Evolutionary conservation across 164 flowering plant species (phyloP).

Genomic region (Saururus chinensis): DNA sequence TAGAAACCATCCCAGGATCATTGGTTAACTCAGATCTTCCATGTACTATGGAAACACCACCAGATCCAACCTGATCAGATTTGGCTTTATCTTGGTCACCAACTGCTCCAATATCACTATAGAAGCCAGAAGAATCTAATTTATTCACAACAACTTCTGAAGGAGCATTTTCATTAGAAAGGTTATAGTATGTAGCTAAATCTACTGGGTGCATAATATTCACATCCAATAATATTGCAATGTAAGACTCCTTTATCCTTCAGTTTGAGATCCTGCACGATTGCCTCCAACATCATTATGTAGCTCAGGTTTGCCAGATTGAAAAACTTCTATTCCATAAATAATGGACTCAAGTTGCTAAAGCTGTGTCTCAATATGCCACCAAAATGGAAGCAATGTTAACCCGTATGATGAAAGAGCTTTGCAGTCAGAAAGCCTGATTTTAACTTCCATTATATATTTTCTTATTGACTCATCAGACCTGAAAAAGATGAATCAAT

Average conservation of each 20-base stretch:
- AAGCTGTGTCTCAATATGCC: conserved; percentile 58
- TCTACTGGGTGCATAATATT: conserved; percentile 48
- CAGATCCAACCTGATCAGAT: conserved; percentile 18
- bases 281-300: conserved; percentile 16
- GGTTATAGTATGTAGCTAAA: conserved; percentile 33
- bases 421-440: conserved; percentile 67
- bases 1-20: too few species aligned
- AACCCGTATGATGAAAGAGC: too few species aligned
- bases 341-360: conserved; percentile 38
- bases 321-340: conserved; percentile 24
- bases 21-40: not conserved
- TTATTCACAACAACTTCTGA: conserved; percentile 18
- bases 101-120: conserved; percentile 16
- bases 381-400: conserved; percentile 79
- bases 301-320: conserved; percentile 15
- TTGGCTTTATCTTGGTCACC: conserved; percentile 16
- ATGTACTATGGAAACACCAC: conserved; percentile 8
- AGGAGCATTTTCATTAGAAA: conserved; percentile 30
- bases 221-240: conserved; percentile 20
- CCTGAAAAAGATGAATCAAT: not conserved
- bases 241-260: conserved; percentile 1
- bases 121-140: conserved; percentile 24
- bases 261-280: conserved; percentile 14
- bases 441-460: conserved; percentile 53
- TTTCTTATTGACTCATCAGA: conserved; percentile 11